Evolutionary conservation across 352 stramenopile genomes (phyloP), one percentile per base, ranked within the genome.

Genomic region (Phytopythium mirpurense): DNA sequence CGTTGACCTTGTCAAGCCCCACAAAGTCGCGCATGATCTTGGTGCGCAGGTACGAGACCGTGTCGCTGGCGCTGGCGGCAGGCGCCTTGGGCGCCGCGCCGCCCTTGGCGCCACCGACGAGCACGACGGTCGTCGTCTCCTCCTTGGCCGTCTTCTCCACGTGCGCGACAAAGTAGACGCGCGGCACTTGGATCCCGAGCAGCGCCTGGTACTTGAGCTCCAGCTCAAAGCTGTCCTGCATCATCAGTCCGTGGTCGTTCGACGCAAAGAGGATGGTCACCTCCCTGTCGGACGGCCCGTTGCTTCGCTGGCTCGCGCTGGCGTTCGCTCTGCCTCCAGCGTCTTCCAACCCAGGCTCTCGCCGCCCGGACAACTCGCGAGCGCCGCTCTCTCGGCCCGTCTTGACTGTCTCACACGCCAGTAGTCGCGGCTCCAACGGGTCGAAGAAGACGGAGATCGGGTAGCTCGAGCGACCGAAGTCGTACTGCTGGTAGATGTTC

Each of bases 1-100:
- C 82, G 46, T 97, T 90, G 8, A 96, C 78, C 37, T 96, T 89
- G 61, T 96, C 86, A 19, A 96, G 68, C 0, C 92, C 92, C 12
- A 91, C 82, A 68, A 98, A 98, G 61, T 98, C 93, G 27, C 90
- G 76, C 91, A 98, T 98, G 42, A 93, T 83, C 61, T 86, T 81
- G 7, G 75, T 80, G 35, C 80, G 66, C 45, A 96, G 42, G 47
- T 88, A 87, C 32, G 62, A 74, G 27, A 74, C 70, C 4, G 65
- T 56, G 31, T 83, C 74, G 24, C 65, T 69, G n/a, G 31, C 45
- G 15, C 43, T 51, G 15, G 27, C 14, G 5, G 23, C 24, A 1
- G 56, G 42, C 15, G 42, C 29, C 53, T 68, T 72, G 0, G 54
- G 50, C 7, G 60, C 21, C 16, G 56, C 59, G 0, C 62, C 62